Evolutionary conservation across 2,329 filamentous ascomycete genomes (phyloP).

Genomic region (Curvularia verruculosa): DNA sequence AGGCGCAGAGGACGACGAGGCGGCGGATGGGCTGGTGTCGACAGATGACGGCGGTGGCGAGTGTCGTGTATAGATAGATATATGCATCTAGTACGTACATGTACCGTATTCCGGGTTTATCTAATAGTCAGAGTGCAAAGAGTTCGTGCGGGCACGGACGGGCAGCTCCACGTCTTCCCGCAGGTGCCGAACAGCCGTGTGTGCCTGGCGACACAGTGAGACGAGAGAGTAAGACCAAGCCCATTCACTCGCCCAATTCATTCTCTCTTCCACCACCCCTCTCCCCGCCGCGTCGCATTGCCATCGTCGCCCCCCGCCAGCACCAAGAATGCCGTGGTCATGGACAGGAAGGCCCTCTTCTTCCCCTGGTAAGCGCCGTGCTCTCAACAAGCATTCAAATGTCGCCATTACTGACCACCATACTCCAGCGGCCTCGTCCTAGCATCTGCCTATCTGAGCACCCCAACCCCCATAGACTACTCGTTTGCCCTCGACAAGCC

Average conservation of each 20-base stretch:
- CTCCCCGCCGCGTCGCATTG: slow-evolving; percentile 30
- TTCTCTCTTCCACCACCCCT: slow-evolving; percentile 1
- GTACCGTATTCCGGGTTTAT: too few relatives aligned
- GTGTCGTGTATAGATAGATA: neutral
- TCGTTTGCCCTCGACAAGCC: slow-evolving; percentile 48
- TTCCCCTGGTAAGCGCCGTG: slow-evolving; percentile 39
- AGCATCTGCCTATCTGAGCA: slow-evolving; percentile 42
- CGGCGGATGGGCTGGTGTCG: neutral
- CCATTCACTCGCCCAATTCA: neutral
- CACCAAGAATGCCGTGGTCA: slow-evolving; percentile 41
- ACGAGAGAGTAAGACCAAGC: slow-evolving; percentile 12
- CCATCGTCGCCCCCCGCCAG: slow-evolving; percentile 28
- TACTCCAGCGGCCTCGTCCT: slow-evolving; percentile 42
- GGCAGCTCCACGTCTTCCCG: slow-evolving; percentile 16
- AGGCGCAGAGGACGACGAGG: neutral
- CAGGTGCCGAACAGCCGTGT: slow-evolving; percentile 16
- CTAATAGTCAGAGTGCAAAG: too few relatives aligned
- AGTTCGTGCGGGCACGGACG: slow-evolving; percentile 1
- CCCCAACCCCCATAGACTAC: slow-evolving; percentile 35
- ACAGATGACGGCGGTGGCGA: neutral
- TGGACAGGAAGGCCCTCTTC: slow-evolving; percentile 46
- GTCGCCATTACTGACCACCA: slow-evolving; percentile 28
- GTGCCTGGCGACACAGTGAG: slow-evolving; percentile 7
- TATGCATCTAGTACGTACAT: too few relatives aligned
- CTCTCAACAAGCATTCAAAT: too few relatives aligned